Base-by-base conservation (phyloP, 208 protist genomes). In the Trypanosoma vivax region DNA sequence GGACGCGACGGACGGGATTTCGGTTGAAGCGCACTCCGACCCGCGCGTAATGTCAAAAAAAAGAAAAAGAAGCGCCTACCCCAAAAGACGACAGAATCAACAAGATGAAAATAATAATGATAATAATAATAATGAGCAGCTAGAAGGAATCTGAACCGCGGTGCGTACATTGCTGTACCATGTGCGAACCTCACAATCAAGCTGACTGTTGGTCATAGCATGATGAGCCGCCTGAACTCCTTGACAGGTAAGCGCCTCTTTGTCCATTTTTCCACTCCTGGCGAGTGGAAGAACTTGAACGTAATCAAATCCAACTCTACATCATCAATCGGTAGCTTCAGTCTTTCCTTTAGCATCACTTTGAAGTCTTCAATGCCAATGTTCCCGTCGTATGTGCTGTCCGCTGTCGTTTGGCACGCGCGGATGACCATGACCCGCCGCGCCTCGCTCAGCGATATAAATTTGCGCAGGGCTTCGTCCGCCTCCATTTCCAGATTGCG, bases 271-370 rank as follows among this genome's bases (percentile, higher is more conserved):
- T 60, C 45, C 39, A 87, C 16, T 10, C 75, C 80, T 3, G 76
- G 62, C 5, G 37, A 58, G 62, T 88, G 81, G 55, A 76, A 95
- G 50, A 95, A 90, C 47, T 79, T 79, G 64, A 79, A 88, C n/a
- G 91, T 51, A 35, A 96, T 67, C 4, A 77, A 73, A 34, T 78
- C 73, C 14, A 92, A 34, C 55, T 96, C 74, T 16, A 73, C 76
- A 19, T 82, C 71, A 2, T 74, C 63, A 49, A 96, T 67, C 37
- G 70, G 50, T n/a, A 85, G 41, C 37, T 83, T 69, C 2, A 94
- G 50, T 38, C 80, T 62, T 42, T 78, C 54, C 38, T 50, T 51
- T 3, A 96, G 35, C 34, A 72, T 76, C 19, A 71, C 54, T 33
- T 55, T 61, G 46, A 94, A 91, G 18, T 92, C 86, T 4, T 79